Evolutionary conservation across 768 basidiomycete genomes (phyloP).

Genomic region (Tephrocybe rancida): DNA sequence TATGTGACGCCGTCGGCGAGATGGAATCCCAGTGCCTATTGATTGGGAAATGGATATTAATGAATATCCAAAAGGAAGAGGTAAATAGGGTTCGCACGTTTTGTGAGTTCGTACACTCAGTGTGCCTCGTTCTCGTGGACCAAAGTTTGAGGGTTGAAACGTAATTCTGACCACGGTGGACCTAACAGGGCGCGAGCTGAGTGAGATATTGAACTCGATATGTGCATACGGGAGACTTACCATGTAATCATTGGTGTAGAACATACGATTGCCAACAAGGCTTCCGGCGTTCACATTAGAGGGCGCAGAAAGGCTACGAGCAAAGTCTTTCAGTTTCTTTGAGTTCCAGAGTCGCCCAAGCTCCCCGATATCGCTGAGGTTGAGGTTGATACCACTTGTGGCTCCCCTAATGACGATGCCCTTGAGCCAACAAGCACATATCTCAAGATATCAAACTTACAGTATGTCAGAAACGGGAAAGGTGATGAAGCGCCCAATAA

Average conservation of each 20-base stretch:
- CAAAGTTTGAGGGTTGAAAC: conserved; percentile 67
- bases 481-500: conserved; percentile 66
- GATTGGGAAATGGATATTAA: too few species aligned
- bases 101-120: conserved; percentile 65
- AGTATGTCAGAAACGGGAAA: conserved; percentile 58
- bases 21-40: conserved; percentile 68
- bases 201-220: background rate
- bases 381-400: conserved; percentile 57
- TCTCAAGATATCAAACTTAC: conserved; percentile 35
- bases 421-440: background rate
- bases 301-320: conserved; percentile 36
- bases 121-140: conserved; percentile 58
- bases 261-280: conserved; percentile 61
- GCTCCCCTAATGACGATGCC: conserved; percentile 39
- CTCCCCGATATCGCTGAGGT: conserved; percentile 39
- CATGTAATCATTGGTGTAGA: conserved; percentile 72
- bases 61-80: background rate
- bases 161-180: conserved; percentile 62
- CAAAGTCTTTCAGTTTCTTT: conserved; percentile 36
- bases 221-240: conserved; percentile 29
- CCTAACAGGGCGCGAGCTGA: conserved; percentile 33
- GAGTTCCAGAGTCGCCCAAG: conserved; percentile 20
- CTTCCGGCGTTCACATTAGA: conserved; percentile 55
- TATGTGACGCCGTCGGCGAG: conserved; percentile 66
- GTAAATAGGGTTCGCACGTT: conserved; percentile 41